phyloP scores from a whole-genome alignment of 1,284 basidiomycete genomes.

The Afroboletus lepidellus region DNA sequence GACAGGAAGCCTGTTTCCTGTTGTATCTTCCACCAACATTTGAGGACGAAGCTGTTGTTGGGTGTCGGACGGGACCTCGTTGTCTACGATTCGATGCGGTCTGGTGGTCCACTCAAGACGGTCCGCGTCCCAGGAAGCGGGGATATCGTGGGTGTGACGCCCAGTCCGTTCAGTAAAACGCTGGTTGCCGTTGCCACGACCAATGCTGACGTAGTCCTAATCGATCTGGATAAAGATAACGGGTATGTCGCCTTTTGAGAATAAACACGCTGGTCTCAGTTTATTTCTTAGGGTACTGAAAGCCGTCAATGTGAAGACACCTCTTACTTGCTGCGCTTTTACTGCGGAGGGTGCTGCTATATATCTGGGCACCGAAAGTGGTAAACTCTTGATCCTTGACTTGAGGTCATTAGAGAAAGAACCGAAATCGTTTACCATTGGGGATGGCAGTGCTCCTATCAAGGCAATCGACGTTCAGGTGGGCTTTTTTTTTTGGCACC shows the following conservation, averaged over 20 bases:
- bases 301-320: constrained; percentile 48
- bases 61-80: constrained; percentile 51
- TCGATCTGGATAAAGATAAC: constrained; percentile 74
- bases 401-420: constrained; percentile 62
- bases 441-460: constrained; percentile 46
- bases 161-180: constrained; percentile 73
- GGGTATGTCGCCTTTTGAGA: constrained; percentile 42
- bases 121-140: constrained; percentile 48
- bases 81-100: constrained; percentile 61
- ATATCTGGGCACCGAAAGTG: constrained; percentile 61
- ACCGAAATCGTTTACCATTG: constrained; percentile 51
- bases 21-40: constrained; percentile 60
- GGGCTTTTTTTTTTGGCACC: constrained; percentile 11
- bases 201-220: constrained; percentile 51
- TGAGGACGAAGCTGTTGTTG: constrained; percentile 55
- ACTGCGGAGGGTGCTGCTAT: constrained; percentile 65
- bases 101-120: constrained; percentile 52
- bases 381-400: constrained; percentile 60
- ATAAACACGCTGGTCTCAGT: not conserved
- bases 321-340: constrained; percentile 58
- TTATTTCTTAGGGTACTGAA: constrained; percentile 49
- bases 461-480: constrained; percentile 59
- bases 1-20: constrained; percentile 39
- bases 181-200: constrained; percentile 56
- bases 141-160: constrained; percentile 50